These are phyloP conservation scores for Cadophora malorum DNA, from an alignment of 2,329 filamentous ascomycete species.

Conservation along the genomic window DNA sequence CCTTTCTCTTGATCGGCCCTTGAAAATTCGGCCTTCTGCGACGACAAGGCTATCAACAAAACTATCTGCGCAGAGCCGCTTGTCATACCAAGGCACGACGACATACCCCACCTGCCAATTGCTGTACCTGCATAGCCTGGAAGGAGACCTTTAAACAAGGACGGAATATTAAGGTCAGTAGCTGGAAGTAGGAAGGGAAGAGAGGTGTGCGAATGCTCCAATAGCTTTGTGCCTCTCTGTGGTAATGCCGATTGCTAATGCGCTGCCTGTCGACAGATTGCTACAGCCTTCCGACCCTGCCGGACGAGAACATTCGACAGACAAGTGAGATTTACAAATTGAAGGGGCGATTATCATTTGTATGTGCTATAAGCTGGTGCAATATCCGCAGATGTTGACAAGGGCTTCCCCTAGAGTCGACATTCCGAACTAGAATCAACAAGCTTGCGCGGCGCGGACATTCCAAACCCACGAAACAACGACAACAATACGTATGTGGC, in stretches of 20 bases:
- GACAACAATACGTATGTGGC: conserved; percentile 6
- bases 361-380: background rate
- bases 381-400: conserved; percentile 5
- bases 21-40: background rate
- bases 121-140: conserved; percentile 24
- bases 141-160: background rate
- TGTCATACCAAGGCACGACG: background rate
- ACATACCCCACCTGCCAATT: conserved; percentile 15
- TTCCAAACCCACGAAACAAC: background rate
- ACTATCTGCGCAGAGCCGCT: background rate
- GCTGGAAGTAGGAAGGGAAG: background rate
- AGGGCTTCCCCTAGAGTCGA: background rate
- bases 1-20: background rate
- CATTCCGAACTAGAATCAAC: background rate
- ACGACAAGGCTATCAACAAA: background rate
- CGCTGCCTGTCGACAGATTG: conserved; percentile 17
- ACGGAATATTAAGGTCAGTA: background rate
- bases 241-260: conserved; percentile 16
- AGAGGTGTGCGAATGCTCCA: background rate
- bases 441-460: conserved; percentile 5
- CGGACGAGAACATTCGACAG: conserved; percentile 18
- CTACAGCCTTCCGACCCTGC: conserved; percentile 16
- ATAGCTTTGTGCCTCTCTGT: background rate
- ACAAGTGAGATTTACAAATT: conserved; percentile 14
- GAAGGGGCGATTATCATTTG: conserved; percentile 1